These are phyloP conservation scores for Colletotrichum liriopes DNA, from an alignment of 2,329 filamentous ascomycete species.

Conservation along the genomic window DNA sequence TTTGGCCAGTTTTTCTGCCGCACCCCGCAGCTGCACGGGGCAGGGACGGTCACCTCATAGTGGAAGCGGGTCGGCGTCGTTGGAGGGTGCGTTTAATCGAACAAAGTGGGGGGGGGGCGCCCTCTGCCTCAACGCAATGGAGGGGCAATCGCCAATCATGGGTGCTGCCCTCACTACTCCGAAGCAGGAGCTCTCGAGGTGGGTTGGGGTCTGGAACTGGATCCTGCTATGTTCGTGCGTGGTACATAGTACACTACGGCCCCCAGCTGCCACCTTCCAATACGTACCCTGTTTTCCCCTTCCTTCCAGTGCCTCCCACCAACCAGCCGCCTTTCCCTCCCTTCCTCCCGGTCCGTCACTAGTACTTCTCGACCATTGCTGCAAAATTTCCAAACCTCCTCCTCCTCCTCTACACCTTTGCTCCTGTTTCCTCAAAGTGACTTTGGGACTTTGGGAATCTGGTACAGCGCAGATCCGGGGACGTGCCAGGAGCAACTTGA, in stretches of 20 bases:
- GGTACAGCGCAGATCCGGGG: slow-evolving; percentile 24
- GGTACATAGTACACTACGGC: not conserved
- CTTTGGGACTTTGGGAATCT: slow-evolving; percentile 7
- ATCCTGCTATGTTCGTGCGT: not conserved
- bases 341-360: slow-evolving; percentile 3
- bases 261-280: not conserved
- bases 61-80: slow-evolving; percentile 4
- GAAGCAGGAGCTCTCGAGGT: slow-evolving; percentile 11
- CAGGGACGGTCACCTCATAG: slow-evolving; percentile 15
- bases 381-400: slow-evolving; percentile 20
- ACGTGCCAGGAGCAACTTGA: slow-evolving; percentile 30
- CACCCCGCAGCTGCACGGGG: slow-evolving; percentile 20
- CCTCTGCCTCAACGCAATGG: slow-evolving; percentile 13
- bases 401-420: slow-evolving; percentile 1
- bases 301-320: not conserved
- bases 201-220: not conserved
- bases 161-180: not conserved
- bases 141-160: slow-evolving; percentile 26
- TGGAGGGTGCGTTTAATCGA: slow-evolving; percentile 10
- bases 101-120: slow-evolving; percentile 9
- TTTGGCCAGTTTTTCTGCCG: slow-evolving; percentile 1
- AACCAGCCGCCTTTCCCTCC: not conserved
- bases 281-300: not conserved
- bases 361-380: slow-evolving; percentile 3
- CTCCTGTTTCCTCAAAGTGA: slow-evolving; percentile 8